Evolutionary conservation across 495 filamentous ascomycete genomes (phyloP).

Genomic region (Hypoxylon intermedium): DNA sequence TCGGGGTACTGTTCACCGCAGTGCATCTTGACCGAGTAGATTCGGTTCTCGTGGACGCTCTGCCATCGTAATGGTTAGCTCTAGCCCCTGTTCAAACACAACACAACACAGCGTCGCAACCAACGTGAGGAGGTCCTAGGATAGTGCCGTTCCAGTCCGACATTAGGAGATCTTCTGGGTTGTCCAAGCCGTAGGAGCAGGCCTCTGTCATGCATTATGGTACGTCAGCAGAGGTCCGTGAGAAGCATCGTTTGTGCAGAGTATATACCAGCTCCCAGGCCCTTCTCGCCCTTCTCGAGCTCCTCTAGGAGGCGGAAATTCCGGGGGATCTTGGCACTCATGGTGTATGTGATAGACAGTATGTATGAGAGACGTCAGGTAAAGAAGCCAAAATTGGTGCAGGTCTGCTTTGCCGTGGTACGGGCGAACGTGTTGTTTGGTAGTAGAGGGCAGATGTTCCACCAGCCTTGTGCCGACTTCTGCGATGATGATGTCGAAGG

Average conservation of each 20-base stretch:
- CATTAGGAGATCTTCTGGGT: slow-evolving; percentile 96
- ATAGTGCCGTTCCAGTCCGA: slow-evolving; percentile 99
- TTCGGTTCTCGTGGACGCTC: slow-evolving; percentile 97
- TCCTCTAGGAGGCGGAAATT: slow-evolving; percentile 97
- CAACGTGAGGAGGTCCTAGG: slow-evolving; percentile 92
- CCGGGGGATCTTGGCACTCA: slow-evolving; percentile 83
- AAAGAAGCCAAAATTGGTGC: too few species aligned
- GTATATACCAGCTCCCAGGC: slow-evolving; percentile 82
- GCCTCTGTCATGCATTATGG: slow-evolving; percentile 66
- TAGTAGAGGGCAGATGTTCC: background rate
- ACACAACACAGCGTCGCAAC: slow-evolving; percentile 39
- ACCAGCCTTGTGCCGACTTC: slow-evolving; percentile 15
- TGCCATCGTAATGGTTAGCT: slow-evolving; percentile 45
- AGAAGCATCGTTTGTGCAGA: background rate
- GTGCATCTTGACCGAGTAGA: slow-evolving; percentile 97
- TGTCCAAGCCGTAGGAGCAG: slow-evolving; percentile 93
- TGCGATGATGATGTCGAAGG: slow-evolving; percentile 12
- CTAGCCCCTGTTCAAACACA: slow-evolving; percentile 7
- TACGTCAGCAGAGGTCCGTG: slow-evolving; percentile 8
- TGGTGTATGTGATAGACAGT: slow-evolving; percentile 8
- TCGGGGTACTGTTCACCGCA: slow-evolving; percentile 91
- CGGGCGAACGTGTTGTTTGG: background rate
- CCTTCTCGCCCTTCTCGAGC: slow-evolving; percentile 98
- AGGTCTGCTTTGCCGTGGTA: background rate
- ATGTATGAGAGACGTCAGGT: too few species aligned